phyloP scores from a whole-genome alignment of 108 stramenopile genomes.

The Nitzschia sp. region DNA sequence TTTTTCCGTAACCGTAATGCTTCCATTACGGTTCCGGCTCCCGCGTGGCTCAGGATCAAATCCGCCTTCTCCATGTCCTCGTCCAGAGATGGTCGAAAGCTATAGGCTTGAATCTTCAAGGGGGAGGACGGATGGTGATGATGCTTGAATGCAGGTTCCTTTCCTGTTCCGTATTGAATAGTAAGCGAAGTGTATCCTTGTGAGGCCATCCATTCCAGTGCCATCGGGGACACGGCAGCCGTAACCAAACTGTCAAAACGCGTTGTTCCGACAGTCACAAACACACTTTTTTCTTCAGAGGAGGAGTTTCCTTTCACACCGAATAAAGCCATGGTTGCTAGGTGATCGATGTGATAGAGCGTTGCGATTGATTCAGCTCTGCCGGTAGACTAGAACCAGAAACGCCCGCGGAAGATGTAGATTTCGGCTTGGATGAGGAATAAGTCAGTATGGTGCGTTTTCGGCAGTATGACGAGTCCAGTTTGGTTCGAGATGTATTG shows the following conservation, averaged over 20 bases:
- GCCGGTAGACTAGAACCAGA: too few relatives aligned
- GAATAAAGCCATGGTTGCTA: background rate
- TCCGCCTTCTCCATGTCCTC: slow-evolving; percentile 84
- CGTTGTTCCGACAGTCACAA: slow-evolving; percentile 96
- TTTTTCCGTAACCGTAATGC: slow-evolving; percentile 48
- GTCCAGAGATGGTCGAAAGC: slow-evolving; percentile 69
- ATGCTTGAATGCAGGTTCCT: slow-evolving; percentile 29
- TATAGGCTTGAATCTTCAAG: slow-evolving; percentile 47
- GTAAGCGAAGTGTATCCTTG: slow-evolving; percentile 52
- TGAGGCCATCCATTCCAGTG: slow-evolving; percentile 53
- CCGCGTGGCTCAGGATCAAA: slow-evolving; percentile 89
- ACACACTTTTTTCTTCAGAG: slow-evolving; percentile 40
- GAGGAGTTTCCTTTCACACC: background rate
- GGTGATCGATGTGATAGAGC: background rate
- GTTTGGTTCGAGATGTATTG: too few relatives aligned
- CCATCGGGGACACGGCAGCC: slow-evolving; percentile 48
- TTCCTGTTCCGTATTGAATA: slow-evolving; percentile 80
- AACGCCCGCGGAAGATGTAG: too few relatives aligned
- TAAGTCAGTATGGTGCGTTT: too few relatives aligned
- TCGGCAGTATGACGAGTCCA: too few relatives aligned
- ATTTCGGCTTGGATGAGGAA: too few relatives aligned
- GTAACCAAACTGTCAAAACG: slow-evolving; percentile 79
- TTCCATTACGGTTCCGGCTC: slow-evolving; percentile 94
- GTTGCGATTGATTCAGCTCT: too few relatives aligned
- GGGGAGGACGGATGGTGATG: background rate